These are phyloP conservation scores for Boeremia lycopersici DNA, from an alignment of 2,329 filamentous ascomycete genomes.

Conservation along the genomic window DNA sequence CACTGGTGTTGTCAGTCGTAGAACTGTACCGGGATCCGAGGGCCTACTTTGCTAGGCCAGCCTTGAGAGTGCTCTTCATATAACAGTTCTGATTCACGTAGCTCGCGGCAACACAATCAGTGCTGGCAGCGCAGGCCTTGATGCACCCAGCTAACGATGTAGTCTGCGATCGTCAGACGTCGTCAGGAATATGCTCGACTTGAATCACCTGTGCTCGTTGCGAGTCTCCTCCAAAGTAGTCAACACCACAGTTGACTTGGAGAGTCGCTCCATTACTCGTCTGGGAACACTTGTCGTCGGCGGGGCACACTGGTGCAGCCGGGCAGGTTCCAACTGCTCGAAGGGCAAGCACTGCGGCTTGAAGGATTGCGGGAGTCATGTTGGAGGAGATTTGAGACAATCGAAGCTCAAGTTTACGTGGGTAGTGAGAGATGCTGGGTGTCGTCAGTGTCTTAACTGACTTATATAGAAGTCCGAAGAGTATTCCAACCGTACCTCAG, in stretches of 20 bases:
- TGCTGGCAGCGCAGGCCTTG: neutral
- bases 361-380: neutral
- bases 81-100: slow-evolving; percentile 2
- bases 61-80: neutral
- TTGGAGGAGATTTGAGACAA: too few relatives aligned
- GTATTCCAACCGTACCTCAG: too few relatives aligned
- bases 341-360: neutral
- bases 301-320: neutral
- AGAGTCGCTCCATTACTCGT: neutral
- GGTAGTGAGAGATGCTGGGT: too few relatives aligned
- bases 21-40: neutral
- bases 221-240: neutral
- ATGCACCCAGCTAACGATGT: neutral
- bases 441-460: neutral
- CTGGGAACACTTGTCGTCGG: neutral
- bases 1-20: neutral
- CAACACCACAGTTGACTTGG: neutral
- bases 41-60: neutral
- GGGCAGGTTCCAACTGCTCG: neutral
- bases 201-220: neutral
- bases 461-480: too few relatives aligned
- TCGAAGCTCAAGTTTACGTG: too few relatives aligned
- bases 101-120: neutral
- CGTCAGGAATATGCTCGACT: neutral
- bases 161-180: neutral